These are phyloP conservation scores for Grifola frondosa DNA, from an alignment of 1,284 basidiomycete genomes.

Conservation along the genomic window DNA sequence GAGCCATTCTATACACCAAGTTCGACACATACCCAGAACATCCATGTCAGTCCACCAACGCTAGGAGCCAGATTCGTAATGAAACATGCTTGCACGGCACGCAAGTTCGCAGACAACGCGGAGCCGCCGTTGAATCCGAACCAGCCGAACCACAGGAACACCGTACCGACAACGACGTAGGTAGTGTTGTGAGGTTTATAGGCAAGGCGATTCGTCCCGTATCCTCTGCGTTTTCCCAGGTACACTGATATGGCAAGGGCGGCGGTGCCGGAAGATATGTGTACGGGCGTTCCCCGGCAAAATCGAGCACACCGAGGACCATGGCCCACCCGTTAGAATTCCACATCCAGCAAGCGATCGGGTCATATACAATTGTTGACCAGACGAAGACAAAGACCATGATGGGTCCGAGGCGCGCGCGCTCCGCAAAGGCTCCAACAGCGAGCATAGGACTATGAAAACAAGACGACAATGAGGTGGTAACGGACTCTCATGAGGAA, in stretches of 20 bases:
- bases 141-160: conserved; percentile 96
- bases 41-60: conserved; percentile 89
- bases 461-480: not conserved
- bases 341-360: conserved; percentile 93
- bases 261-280: conserved; percentile 87
- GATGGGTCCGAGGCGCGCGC: conserved; percentile 80
- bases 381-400: conserved; percentile 88
- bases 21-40: conserved; percentile 62
- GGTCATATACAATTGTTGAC: conserved; percentile 90
- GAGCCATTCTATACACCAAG: conserved; percentile 39
- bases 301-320: conserved; percentile 77
- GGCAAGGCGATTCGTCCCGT: conserved; percentile 85
- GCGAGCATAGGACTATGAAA: conserved; percentile 69
- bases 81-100: conserved; percentile 84
- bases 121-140: conserved; percentile 88
- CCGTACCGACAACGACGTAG: conserved; percentile 87
- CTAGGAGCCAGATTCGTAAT: conserved; percentile 88
- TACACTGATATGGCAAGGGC: conserved; percentile 88
- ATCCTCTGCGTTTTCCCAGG: conserved; percentile 86
- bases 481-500: too few species aligned
- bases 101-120: conserved; percentile 80
- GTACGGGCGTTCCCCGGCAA: conserved; percentile 93
- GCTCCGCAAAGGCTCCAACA: conserved; percentile 90
- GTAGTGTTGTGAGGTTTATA: conserved; percentile 85
- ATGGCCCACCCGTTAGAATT: conserved; percentile 84